phyloP scores from a whole-genome alignment of 1,284 basidiomycete species.

The Rhizoctonia solani region DNA sequence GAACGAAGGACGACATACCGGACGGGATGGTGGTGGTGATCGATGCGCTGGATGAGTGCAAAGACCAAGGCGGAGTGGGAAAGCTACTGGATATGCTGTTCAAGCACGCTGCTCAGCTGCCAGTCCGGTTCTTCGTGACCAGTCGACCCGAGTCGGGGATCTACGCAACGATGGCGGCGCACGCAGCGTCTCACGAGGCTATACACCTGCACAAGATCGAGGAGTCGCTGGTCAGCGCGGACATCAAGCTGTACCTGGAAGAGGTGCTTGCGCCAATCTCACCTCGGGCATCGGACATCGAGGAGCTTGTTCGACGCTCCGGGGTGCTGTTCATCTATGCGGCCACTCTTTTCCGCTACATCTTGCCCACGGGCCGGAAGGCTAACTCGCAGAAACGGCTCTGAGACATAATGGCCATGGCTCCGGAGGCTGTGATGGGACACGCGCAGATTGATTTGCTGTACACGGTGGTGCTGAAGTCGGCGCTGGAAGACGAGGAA shows the following conservation, averaged over 20 bases:
- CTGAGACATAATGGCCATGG: not conserved
- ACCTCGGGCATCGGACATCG: not conserved
- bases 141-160: conserved; percentile 42
- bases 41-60: conserved; percentile 48
- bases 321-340: conserved; percentile 18
- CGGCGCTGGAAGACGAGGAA: not conserved
- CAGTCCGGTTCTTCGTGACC: conserved; percentile 44
- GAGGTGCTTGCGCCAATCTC: not conserved
- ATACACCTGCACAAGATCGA: conserved; percentile 19
- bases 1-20: not conserved
- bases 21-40: not conserved
- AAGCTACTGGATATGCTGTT: conserved; percentile 40
- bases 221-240: not conserved
- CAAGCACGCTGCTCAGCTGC: conserved; percentile 41
- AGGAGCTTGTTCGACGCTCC: not conserved
- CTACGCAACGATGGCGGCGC: not conserved
- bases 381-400: not conserved
- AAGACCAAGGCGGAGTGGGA: not conserved
- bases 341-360: not conserved
- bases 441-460: not conserved
- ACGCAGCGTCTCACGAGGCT: not conserved
- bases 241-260: not conserved
- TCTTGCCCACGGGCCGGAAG: not conserved
- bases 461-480: not conserved
- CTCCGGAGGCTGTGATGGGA: not conserved